Base-by-base conservation (phyloP, 1,284 basidiomycete genomes). In the Cryptococcus sp. region DNA sequence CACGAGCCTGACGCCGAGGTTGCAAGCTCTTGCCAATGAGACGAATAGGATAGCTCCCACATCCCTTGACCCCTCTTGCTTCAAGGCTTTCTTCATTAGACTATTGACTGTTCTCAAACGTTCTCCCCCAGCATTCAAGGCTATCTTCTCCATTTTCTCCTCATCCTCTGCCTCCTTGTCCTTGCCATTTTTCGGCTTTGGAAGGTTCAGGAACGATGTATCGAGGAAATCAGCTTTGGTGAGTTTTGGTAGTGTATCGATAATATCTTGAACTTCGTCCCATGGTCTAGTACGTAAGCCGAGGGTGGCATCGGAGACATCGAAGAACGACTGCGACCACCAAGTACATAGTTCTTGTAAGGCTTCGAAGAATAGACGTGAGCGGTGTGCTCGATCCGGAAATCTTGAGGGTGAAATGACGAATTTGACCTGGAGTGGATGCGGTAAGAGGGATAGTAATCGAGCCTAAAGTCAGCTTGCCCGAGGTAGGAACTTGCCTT, bases 41-140 rank as follows among this genome's bases (percentile, higher is more conserved):
- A 91, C 94, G 68, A 98, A 98, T 5, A 98, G 80, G 64, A 94
- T 90, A 0, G 91, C 87, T 54, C 88, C 89, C 36, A 85, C 83
- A 72, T 98, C 94, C 54, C 90, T 80, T 19, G 86, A 89, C 2
- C 93, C 96, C 51, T 78, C 79, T 52, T 82, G 81, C 79, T 86
- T 85, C 14, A 94, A 76, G 0, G 85, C 85, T 65, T 91, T 89
- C 67, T 92, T 91, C 85, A 91, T 90, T 39, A 97, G 78, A 56
- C 88, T 92, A 66, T 91, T 90, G 21, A 82, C 78, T 45, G 84
- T 86, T 34, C 84, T 78, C 25, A 96, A 82, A 5, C 79, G 69
- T 73, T 96, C 91, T 49, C 79, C 78, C 22, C 82, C 81, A 50
- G 82, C 78, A 45, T 59, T 70, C 1, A 72, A 62, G 10, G 61